These are phyloP conservation scores for Cerrena zonata DNA, from an alignment of 1,284 basidiomycete genomes.

Conservation along the genomic window DNA sequence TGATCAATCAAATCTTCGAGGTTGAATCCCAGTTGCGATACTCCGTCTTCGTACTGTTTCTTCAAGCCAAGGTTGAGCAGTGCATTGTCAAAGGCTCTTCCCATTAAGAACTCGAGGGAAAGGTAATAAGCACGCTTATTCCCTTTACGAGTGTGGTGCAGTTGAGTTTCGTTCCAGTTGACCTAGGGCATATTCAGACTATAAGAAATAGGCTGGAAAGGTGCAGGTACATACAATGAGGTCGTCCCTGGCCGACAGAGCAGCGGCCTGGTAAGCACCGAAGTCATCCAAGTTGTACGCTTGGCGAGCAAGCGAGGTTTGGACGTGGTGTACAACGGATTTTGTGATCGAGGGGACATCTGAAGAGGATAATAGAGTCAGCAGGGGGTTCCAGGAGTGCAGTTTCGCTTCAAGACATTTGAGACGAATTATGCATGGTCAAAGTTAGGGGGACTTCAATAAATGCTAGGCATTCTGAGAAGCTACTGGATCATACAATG, in stretches of 20 bases:
- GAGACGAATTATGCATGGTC: background rate
- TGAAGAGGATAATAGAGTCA: slow-evolving; percentile 20
- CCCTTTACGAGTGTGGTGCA: slow-evolving; percentile 62
- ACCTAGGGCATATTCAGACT: slow-evolving; percentile 33
- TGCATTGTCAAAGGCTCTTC: slow-evolving; percentile 71
- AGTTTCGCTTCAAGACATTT: background rate
- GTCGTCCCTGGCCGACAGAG: slow-evolving; percentile 79
- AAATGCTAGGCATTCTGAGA: too few relatives aligned
- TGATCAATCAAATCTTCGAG: slow-evolving; percentile 81
- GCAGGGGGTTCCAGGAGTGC: background rate
- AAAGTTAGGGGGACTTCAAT: too few relatives aligned
- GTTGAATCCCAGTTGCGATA: slow-evolving; percentile 76
- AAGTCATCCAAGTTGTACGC: slow-evolving; percentile 81
- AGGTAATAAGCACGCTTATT: slow-evolving; percentile 85
- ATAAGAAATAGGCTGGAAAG: background rate
- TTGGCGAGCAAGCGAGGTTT: slow-evolving; percentile 82
- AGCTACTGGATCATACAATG: too few relatives aligned
- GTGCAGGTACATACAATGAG: slow-evolving; percentile 52
- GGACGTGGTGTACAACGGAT: slow-evolving; percentile 79
- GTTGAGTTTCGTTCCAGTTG: slow-evolving; percentile 77
- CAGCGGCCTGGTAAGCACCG: slow-evolving; percentile 76
- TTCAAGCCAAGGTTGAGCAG: slow-evolving; percentile 84
- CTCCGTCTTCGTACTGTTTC: slow-evolving; percentile 62
- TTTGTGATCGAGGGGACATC: slow-evolving; percentile 67
- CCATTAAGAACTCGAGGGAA: slow-evolving; percentile 86